phyloP scores from a whole-genome alignment of 2,329 filamentous ascomycete genomes.

The Cladosporium cucumerinum region DNA sequence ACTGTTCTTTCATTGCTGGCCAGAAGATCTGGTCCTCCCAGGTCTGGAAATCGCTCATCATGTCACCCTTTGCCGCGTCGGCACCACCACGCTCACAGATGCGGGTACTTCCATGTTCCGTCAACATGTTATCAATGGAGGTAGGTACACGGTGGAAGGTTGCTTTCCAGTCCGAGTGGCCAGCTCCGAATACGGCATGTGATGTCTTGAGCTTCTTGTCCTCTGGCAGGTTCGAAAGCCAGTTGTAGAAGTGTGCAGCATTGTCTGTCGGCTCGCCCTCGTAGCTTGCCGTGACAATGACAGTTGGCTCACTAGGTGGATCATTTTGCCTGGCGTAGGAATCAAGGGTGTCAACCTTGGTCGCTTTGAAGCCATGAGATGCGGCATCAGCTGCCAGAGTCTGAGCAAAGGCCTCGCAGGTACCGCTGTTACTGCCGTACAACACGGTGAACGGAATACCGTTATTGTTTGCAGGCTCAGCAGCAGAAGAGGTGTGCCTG shows the following conservation, averaged over 20 bases:
- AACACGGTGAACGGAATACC: conserved; percentile 59
- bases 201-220: conserved; percentile 53
- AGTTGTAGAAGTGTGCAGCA: conserved; percentile 63
- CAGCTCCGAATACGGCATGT: conserved; percentile 70
- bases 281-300: conserved; percentile 69
- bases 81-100: conserved; percentile 53
- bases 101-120: conserved; percentile 48
- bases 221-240: conserved; percentile 56
- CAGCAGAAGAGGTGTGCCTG: neutral
- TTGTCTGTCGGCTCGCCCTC: conserved; percentile 74
- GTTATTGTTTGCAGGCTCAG: conserved; percentile 3
- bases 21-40: conserved; percentile 63
- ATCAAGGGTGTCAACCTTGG: conserved; percentile 56
- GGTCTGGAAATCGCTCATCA: conserved; percentile 65
- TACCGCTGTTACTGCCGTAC: conserved; percentile 72
- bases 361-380: conserved; percentile 57
- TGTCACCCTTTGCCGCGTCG: conserved; percentile 61
- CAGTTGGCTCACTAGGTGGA: conserved; percentile 57
- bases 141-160: conserved; percentile 69
- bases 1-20: conserved; percentile 47
- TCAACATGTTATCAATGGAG: conserved; percentile 55
- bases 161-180: conserved; percentile 52
- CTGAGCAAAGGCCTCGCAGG: conserved; percentile 67
- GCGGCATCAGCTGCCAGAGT: conserved; percentile 58
- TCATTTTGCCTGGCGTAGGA: conserved; percentile 56